These are phyloP conservation scores for Rhynchosporium agropyri DNA, from an alignment of 2,329 filamentous ascomycete species.

Conservation along the genomic window DNA sequence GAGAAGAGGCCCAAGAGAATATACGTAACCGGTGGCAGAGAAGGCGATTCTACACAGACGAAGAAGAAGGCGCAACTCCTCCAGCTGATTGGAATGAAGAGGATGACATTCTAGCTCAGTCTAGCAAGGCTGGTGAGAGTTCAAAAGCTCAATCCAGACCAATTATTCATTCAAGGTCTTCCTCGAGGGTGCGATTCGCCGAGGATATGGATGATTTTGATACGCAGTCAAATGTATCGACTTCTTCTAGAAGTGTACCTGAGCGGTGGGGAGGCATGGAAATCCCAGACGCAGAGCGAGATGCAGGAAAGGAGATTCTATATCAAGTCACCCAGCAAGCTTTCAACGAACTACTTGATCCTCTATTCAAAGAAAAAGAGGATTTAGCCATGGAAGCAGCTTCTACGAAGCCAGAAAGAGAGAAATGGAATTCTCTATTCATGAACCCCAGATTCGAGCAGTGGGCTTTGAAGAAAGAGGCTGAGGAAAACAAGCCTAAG, in stretches of 20 bases:
- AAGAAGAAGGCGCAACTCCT: conserved; percentile 74
- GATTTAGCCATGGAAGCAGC: conserved; percentile 71
- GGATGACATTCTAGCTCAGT: conserved; percentile 53
- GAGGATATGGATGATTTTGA: conserved; percentile 73
- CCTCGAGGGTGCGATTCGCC: conserved; percentile 77
- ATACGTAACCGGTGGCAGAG: conserved; percentile 75
- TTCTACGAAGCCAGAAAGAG: conserved; percentile 62
- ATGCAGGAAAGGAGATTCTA: conserved; percentile 73
- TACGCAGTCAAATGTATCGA: conserved; percentile 69
- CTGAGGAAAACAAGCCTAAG: conserved; percentile 21
- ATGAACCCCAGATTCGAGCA: conserved; percentile 46
- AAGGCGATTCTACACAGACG: conserved; percentile 79
- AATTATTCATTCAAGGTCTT: conserved; percentile 66
- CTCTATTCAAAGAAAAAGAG: conserved; percentile 81
- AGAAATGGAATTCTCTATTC: conserved; percentile 56
- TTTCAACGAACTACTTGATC: conserved; percentile 89
- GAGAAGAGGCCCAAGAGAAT: conserved; percentile 33
- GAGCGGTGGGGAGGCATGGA: conserved; percentile 79
- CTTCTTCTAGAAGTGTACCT: conserved; percentile 70
- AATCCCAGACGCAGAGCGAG: conserved; percentile 76
- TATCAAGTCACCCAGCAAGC: conserved; percentile 92
- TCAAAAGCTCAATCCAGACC: conserved; percentile 48
- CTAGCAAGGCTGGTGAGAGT: conserved; percentile 44
- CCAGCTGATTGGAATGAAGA: conserved; percentile 66
- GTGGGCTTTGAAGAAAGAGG: conserved; percentile 36